Percentiles rank a stretch among this genome's conserved stretches.
These are phyloP conservation scores for Sporothrix variecibatus DNA, from an alignment of 2,329 filamentous ascomycete genomes.

Conservation along the genomic window DNA sequence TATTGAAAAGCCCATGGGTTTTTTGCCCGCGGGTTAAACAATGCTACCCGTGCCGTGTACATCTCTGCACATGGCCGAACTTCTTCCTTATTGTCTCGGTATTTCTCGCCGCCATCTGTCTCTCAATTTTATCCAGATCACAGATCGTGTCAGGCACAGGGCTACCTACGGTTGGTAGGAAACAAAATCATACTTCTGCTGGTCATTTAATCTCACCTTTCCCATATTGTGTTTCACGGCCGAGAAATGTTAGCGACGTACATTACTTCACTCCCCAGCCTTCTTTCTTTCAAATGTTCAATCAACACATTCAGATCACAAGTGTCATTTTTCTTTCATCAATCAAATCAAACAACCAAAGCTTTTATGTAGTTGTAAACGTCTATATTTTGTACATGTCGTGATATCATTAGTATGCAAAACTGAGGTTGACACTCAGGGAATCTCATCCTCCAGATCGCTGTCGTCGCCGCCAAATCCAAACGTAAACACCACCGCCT, in stretches of 20 bases:
- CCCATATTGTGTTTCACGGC: not conserved
- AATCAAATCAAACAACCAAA: not conserved
- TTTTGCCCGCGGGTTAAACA: not conserved
- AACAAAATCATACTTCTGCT: not conserved
- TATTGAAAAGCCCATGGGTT: too few species aligned
- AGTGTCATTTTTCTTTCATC: too few species aligned
- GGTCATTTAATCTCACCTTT: not conserved
- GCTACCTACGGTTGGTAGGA: not conserved
- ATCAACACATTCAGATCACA: too few species aligned
- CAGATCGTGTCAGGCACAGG: constrained; percentile 5
- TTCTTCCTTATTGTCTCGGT: not conserved
- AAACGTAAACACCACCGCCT: constrained; percentile 59
- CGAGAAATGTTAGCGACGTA: not conserved
- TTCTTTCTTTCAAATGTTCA: too few species aligned
- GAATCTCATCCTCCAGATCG: constrained; percentile 44
- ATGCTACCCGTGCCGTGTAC: not conserved
- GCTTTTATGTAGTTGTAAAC: not conserved
- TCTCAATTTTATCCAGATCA: not conserved
- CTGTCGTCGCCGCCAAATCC: constrained; percentile 50
- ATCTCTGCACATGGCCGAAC: not conserved
- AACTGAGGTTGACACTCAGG: constrained; percentile 22
- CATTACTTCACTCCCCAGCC: not conserved
- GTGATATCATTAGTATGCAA: constrained; percentile 7
- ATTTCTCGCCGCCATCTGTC: not conserved
- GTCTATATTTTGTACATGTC: constrained; percentile 15